A percentile compares a stretch with the other conserved stretches of the same genome.
phyloP scores from a whole-genome alignment of 2,329 filamentous ascomycete genomes.

The Bipolaris victoriae region DNA sequence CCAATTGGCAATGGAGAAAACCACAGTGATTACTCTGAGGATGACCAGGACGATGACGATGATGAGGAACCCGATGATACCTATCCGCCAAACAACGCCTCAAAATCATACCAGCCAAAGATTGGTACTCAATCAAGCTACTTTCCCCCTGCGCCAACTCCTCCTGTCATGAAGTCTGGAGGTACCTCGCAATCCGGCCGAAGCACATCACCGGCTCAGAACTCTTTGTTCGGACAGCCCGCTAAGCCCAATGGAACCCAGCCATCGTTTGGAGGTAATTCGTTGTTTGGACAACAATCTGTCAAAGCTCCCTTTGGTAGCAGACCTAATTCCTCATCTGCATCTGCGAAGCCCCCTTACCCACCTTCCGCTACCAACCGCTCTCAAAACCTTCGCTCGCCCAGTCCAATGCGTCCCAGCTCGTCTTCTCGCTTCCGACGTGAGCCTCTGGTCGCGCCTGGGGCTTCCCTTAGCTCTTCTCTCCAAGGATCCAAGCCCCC shows the following conservation, averaged over 20 bases:
- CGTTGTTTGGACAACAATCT: constrained; percentile 28
- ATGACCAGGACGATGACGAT: constrained; percentile 48
- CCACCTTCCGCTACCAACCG: constrained; percentile 55
- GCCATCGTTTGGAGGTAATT: constrained; percentile 16
- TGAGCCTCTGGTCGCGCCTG: constrained; percentile 42
- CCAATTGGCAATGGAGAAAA: constrained; percentile 39
- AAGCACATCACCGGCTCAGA: constrained; percentile 26
- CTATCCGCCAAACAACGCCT: constrained; percentile 28
- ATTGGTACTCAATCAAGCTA: constrained; percentile 34
- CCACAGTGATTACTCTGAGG: constrained; percentile 36
- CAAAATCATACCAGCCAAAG: constrained; percentile 24
- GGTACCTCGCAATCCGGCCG: constrained; percentile 31
- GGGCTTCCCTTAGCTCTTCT: constrained; percentile 41
- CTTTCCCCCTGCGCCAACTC: constrained; percentile 42
- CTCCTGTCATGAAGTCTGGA: constrained; percentile 36
- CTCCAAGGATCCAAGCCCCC: constrained; percentile 43
- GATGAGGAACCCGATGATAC: constrained; percentile 55
- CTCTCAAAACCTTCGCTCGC: constrained; percentile 66
- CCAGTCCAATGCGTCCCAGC: constrained; percentile 70
- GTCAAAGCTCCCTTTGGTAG: constrained; percentile 18
- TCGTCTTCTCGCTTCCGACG: constrained; percentile 55
- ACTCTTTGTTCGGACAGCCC: constrained; percentile 23
- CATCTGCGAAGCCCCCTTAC: constrained; percentile 51
- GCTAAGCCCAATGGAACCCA: constrained; percentile 16
- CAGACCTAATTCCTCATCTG: constrained; percentile 1